These are phyloP conservation scores for Pseudopyrenochaeta lycopersici DNA, from an alignment of 2,329 filamentous ascomycete species.

Conservation along the genomic window DNA sequence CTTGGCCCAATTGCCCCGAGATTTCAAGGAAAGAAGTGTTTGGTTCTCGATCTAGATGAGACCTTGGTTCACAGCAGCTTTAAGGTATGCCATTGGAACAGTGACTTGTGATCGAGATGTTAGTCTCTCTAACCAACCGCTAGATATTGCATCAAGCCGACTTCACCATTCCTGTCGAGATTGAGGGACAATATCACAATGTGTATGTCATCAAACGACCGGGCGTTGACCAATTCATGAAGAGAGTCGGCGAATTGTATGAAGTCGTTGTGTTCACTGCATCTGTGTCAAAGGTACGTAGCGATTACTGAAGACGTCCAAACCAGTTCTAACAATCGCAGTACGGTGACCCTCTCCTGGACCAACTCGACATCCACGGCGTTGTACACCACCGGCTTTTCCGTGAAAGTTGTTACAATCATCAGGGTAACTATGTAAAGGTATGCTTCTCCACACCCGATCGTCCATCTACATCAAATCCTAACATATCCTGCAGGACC, in stretches of 20 bases:
- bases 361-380: slow-evolving; percentile 96
- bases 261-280: slow-evolving; percentile 99
- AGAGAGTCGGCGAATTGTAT: slow-evolving; percentile 94
- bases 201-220: slow-evolving; percentile 99
- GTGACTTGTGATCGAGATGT: neutral
- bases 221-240: slow-evolving; percentile 99
- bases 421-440: slow-evolving; percentile 99
- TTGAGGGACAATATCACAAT: slow-evolving; percentile 98
- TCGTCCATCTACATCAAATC: slow-evolving; percentile 9
- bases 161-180: slow-evolving; percentile 98
- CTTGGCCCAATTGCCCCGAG: slow-evolving; percentile 83
- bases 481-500: slow-evolving; percentile 63
- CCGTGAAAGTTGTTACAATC: slow-evolving; percentile 98
- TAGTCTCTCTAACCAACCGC: slow-evolving; percentile 20
- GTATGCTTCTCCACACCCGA: slow-evolving; percentile 40
- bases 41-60: slow-evolving; percentile 95
- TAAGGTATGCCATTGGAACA: slow-evolving; percentile 70
- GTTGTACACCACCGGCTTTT: slow-evolving; percentile 96
- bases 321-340: slow-evolving; percentile 50
- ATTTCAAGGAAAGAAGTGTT: slow-evolving; percentile 87
- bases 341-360: slow-evolving; percentile 95
- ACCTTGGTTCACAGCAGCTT: slow-evolving; percentile 98
- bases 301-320: neutral
- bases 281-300: slow-evolving; percentile 88
- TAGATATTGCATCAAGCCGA: slow-evolving; percentile 97